Base-by-base conservation (phyloP, 2,329 filamentous ascomycete genomes). In the Westerdykella aurantiaca region DNA sequence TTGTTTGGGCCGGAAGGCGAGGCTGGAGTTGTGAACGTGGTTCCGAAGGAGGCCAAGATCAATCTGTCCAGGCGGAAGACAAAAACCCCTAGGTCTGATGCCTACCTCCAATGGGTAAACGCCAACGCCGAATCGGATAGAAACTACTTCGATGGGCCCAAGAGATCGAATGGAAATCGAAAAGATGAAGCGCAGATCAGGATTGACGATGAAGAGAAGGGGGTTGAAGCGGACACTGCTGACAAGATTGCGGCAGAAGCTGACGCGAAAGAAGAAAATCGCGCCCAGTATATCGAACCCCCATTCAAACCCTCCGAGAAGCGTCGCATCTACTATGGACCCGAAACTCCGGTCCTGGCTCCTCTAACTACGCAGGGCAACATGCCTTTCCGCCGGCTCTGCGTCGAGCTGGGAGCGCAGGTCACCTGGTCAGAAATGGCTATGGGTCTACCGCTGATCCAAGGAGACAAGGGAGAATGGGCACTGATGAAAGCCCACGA, bases 351-450 rank as follows among this genome's bases (percentile, higher is more conserved):
- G 0, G 81, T 90, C 10, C 74, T 98, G n/a, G 93, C 93, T 4
- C 93, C 93, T 31, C 76, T 98, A 39, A 98, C 93, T 1, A 98
- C 93, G 0, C 93, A 97, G 69, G 93, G 93, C 37, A 98, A 98
- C 59, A 76, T 97, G 38, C 93, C 93, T 1, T 98, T 95, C 73
- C 84, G 93, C 44, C 81, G 93, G 39, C 79, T 98, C 23, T 96
- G 90, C 60, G 83, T 88, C 11, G 85, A 90, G 43, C 78, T 97
- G 18, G 93, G 93, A 31, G 90, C 89, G 22, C 86, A 96, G 62
- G 76, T 95, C 39, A 98, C 93, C 0, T 98, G 95, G 73, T 97
- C 91, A 0, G 93, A 98, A 69, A 98, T 98, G 93, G 93, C 91
- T 4, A 86, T 98, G 79, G 83, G 88, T 22, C 73, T 95, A 67